phyloP scores from a whole-genome alignment of 768 basidiomycete species.

The Trichaptum fuscoviolaceum region DNA sequence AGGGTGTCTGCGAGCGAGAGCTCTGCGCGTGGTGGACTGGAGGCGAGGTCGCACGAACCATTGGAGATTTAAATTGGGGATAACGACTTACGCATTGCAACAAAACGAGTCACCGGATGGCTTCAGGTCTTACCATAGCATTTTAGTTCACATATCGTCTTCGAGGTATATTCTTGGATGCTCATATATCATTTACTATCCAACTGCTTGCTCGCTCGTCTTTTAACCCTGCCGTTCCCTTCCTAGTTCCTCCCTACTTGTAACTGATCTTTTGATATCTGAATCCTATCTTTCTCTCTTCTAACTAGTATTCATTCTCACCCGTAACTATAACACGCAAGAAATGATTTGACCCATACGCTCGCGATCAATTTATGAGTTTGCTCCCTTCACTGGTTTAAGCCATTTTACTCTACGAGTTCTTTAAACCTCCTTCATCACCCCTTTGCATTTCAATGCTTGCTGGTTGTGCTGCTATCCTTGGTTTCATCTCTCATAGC shows the following conservation, averaged over 20 bases:
- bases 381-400: not conserved
- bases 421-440: not conserved
- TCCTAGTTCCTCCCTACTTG: constrained; percentile 16
- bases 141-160: not conserved
- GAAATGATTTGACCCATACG: not conserved
- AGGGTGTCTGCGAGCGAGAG: constrained; percentile 43
- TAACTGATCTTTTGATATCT: constrained; percentile 11
- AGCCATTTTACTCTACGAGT: not conserved
- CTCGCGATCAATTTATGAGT: not conserved
- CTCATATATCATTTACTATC: not conserved
- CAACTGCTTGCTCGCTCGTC: constrained; percentile 12
- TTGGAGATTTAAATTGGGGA: constrained; percentile 58
- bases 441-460: not conserved
- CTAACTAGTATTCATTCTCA: constrained; percentile 16
- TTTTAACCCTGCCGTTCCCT: constrained; percentile 16
- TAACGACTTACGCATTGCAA: constrained; percentile 4
- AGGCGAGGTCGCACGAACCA: constrained; percentile 82
- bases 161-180: constrained; percentile 1
- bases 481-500: not conserved
- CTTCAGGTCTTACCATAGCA: not conserved
- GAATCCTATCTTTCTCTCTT: constrained; percentile 13
- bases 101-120: constrained; percentile 3
- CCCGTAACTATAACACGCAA: not conserved
- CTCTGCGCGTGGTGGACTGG: constrained; percentile 64
- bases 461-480: not conserved